Evolutionary conservation across 768 basidiomycete species (phyloP), one percentile per base, ranked within the genome.

Genomic region (Leccinum subtestaceum): DNA sequence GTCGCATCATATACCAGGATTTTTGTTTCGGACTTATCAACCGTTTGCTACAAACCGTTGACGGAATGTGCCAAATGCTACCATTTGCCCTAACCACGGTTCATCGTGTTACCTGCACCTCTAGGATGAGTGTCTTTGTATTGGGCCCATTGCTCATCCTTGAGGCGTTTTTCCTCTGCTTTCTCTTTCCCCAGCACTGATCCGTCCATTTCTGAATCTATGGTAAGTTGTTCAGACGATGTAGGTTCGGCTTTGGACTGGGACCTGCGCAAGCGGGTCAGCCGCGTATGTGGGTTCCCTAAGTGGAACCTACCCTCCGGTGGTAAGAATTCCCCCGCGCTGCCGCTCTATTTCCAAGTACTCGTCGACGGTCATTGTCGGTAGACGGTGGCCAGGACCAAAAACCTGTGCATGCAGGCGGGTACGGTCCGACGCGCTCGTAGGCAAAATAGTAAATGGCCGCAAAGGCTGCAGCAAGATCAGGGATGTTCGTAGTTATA

Each of bases 91-190:
- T 67, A 68, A 60, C 95, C 95, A 62, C 92, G 83, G 72, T 98
- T 97, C 90, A 96, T 94, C 11, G 88, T 96, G 71, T 99, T 99
- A 4, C 97, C 97, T n/a, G 89, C 90, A 1, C 97, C 97, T 67
- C 80, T 87, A 12, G 88, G 87, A 73, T 99, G 87, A 25, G 77
- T 80, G 53, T 98, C 97, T 15, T 88, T 93, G 67, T 84, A 98
- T 58, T 77, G 79, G 31, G 95, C 94, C 95, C 95, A 98, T 36
- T 87, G 86, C 71, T 98, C 93, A 64, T 95, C 91, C 70, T 94
- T 91, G 66, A 81, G 79, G 48, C 95, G 76, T 74, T 90, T 88
- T 68, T 87, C 79, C 68, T 95, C 95, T 17, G 70, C 78, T 63
- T 87, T 92, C 61, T 83, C 75, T 56, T 86, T 86, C 0, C 86